These are phyloP conservation scores for Pseudogymnoascus sp. DNA, from an alignment of 2,329 filamentous ascomycete genomes.

Conservation along the genomic window DNA sequence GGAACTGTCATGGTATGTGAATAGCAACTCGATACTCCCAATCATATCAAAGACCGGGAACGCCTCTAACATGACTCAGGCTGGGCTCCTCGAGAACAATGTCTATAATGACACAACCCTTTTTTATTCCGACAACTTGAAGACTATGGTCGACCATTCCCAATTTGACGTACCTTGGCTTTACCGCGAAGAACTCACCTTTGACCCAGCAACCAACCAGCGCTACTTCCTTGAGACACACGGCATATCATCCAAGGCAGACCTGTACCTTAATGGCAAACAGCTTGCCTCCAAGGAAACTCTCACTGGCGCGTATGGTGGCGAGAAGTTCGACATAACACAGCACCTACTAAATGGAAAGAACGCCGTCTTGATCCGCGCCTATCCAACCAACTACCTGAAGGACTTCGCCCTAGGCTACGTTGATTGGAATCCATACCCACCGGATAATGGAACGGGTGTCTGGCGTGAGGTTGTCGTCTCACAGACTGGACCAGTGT, in stretches of 20 bases:
- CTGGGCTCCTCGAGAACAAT: constrained; percentile 39
- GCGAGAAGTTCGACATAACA: constrained; percentile 49
- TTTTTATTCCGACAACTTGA: constrained; percentile 48
- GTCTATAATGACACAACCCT: constrained; percentile 46
- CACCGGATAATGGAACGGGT: constrained; percentile 55
- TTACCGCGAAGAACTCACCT: constrained; percentile 47
- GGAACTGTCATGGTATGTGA: constrained; percentile 9
- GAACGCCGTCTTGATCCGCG: constrained; percentile 48
- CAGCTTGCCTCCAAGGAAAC: constrained; percentile 40
- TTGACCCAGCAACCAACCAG: constrained; percentile 29
- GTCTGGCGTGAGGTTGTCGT: constrained; percentile 54
- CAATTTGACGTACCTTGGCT: constrained; percentile 51
- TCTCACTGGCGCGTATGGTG: constrained; percentile 51
- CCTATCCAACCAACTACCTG: constrained; percentile 52
- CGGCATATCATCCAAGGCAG: constrained; percentile 53
- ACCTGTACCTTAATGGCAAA: constrained; percentile 52
- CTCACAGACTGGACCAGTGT: constrained; percentile 46
- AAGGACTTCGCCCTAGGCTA: constrained; percentile 53
- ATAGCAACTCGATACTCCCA: neutral
- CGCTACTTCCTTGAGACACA: constrained; percentile 50
- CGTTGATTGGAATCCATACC: constrained; percentile 56
- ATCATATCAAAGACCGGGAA: neutral
- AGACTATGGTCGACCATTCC: constrained; percentile 33
- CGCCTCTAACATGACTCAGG: neutral
- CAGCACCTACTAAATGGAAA: constrained; percentile 28